Evolutionary conservation across 192 early-diverging fungal genomes (phyloP).

Genomic region (Mortierella hygrophila): DNA sequence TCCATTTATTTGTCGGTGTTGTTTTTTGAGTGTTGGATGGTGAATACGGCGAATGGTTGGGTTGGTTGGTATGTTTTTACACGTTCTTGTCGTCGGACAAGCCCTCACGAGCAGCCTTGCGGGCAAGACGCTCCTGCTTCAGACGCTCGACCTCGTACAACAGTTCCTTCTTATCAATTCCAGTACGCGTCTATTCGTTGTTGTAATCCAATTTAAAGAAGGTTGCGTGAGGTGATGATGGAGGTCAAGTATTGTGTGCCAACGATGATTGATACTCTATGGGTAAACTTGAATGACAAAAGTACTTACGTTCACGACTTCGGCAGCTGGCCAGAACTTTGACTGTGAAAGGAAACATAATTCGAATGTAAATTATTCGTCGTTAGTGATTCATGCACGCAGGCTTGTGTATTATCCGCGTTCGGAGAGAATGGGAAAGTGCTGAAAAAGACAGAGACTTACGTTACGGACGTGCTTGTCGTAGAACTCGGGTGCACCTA

Average conservation of each 20-base stretch:
- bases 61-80: conserved; percentile 10
- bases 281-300: too few species aligned
- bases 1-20: neutral
- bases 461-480: conserved; percentile 54
- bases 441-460: neutral
- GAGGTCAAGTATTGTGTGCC: neutral
- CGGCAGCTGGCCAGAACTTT: conserved; percentile 52
- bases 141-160: conserved; percentile 50
- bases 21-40: neutral
- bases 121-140: conserved; percentile 50
- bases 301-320: conserved; percentile 47
- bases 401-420: neutral
- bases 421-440: neutral
- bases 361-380: neutral
- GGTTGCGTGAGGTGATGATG: neutral
- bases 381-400: neutral
- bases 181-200: conserved; percentile 41
- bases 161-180: conserved; percentile 49
- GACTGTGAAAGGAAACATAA: conserved; percentile 18
- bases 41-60: neutral
- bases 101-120: conserved; percentile 47
- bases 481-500: conserved; percentile 55
- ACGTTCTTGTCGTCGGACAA: conserved; percentile 35
- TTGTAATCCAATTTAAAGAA: neutral
- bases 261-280: too few species aligned